These are phyloP conservation scores for Murraya paniculata DNA, from an alignment of 345 rosid genomes.

Conservation along the genomic window DNA sequence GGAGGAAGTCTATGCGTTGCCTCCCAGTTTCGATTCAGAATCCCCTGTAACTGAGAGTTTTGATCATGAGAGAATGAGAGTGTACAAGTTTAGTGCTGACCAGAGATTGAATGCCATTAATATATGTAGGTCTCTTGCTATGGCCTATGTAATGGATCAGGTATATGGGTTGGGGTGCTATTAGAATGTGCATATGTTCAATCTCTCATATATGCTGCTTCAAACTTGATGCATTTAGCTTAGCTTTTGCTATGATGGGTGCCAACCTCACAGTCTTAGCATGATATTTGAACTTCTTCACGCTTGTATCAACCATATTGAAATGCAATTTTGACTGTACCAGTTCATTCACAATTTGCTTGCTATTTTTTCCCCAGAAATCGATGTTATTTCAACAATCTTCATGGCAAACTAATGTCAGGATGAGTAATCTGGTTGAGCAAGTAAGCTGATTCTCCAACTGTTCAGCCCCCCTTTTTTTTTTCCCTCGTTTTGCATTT, in stretches of 20 bases:
- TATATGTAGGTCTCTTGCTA: constrained; percentile 68
- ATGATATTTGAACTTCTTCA: background rate
- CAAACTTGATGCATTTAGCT: background rate
- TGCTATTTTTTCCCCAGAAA: constrained; percentile 41
- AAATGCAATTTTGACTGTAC: background rate
- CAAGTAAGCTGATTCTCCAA: constrained; percentile 48
- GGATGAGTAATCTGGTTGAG: constrained; percentile 85
- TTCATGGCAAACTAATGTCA: constrained; percentile 84
- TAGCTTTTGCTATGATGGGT: background rate
- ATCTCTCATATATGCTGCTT: background rate
- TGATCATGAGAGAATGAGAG: constrained; percentile 23
- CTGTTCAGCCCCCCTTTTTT: background rate
- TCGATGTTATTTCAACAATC: constrained; percentile 80
- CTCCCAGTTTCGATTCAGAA: constrained; percentile 29
- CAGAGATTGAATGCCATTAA: constrained; percentile 71
- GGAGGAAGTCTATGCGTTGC: constrained; percentile 53
- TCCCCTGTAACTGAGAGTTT: constrained; percentile 33
- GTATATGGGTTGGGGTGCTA: constrained; percentile 22
- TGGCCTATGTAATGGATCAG: constrained; percentile 99
- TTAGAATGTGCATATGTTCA: background rate
- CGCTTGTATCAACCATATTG: background rate
- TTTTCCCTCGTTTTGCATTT: constrained; percentile 4
- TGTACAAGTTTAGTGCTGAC: constrained; percentile 47
- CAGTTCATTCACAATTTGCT: background rate
- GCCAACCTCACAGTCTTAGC: background rate